phyloP scores from a whole-genome alignment of 148 eudicot genomes.

The Suaeda aralocaspica region DNA sequence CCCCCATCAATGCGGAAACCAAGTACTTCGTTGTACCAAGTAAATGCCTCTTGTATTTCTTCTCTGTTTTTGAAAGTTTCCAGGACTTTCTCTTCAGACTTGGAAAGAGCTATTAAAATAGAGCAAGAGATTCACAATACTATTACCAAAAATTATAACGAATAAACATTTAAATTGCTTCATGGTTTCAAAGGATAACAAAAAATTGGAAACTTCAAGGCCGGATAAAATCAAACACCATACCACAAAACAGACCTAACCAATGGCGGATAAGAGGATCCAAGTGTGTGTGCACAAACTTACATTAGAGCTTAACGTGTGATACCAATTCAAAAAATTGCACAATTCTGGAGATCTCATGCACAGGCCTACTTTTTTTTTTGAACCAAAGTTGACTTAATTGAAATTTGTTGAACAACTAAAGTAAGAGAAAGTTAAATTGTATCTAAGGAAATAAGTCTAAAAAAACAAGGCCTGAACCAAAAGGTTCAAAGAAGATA shows the following conservation, averaged over 20 bases:
- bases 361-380: too few species aligned
- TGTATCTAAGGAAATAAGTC: too few species aligned
- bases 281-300: background rate
- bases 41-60: slow-evolving; percentile 67
- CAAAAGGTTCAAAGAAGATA: too few species aligned
- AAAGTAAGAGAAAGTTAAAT: too few species aligned
- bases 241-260: too few species aligned
- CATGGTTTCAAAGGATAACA: background rate
- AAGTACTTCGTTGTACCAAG: slow-evolving; percentile 84
- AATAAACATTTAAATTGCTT: background rate
- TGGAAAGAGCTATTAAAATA: slow-evolving; percentile 48
- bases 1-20: slow-evolving; percentile 87
- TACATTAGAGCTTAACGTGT: background rate
- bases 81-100: slow-evolving; percentile 47
- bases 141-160: background rate
- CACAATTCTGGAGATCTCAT: too few species aligned
- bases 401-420: too few species aligned
- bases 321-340: too few species aligned
- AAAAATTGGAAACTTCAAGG: background rate
- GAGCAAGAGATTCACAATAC: background rate
- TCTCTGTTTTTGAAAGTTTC: slow-evolving; percentile 37
- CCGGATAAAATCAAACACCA: too few species aligned
- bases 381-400: too few species aligned
- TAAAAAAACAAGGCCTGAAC: too few species aligned
- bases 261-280: too few species aligned